A percentile compares a stretch with the other conserved stretches of the same genome.
Conservation (phyloP, 2,329 filamentous ascomycete species). For the Cladophialophora psammophila region DNA sequence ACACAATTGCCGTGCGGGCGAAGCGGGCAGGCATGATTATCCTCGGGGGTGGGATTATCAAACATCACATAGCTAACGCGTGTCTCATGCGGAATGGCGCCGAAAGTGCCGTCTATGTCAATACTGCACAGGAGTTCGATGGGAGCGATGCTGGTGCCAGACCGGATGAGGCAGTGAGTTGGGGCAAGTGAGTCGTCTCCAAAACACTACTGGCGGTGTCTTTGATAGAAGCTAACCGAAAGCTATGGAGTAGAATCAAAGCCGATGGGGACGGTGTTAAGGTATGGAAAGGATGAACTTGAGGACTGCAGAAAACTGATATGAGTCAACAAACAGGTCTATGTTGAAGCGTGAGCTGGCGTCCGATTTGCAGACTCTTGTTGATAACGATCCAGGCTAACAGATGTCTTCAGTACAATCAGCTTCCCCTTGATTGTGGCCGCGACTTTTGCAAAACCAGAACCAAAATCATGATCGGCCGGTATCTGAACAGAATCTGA, state of each 20-base stretch:
- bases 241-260: slow-evolving; percentile 33
- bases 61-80: slow-evolving; percentile 98
- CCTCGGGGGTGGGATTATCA: slow-evolving; percentile 90
- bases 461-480: slow-evolving; percentile 10
- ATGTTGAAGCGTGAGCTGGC: slow-evolving; percentile 62
- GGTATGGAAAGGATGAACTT: slow-evolving; percentile 57
- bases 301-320: slow-evolving; percentile 10
- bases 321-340: slow-evolving; percentile 53
- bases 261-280: slow-evolving; percentile 86
- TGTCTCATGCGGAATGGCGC: slow-evolving; percentile 97
- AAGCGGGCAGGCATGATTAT: slow-evolving; percentile 94
- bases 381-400: background rate
- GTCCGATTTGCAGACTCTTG: background rate
- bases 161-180: slow-evolving; percentile 95
- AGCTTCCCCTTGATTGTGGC: slow-evolving; percentile 67
- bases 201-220: slow-evolving; percentile 55
- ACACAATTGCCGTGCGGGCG: slow-evolving; percentile 86
- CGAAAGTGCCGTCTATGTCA: slow-evolving; percentile 96
- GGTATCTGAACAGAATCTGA: background rate
- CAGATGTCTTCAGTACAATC: slow-evolving; percentile 53
- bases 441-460: slow-evolving; percentile 31
- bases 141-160: slow-evolving; percentile 94
- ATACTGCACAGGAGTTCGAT: slow-evolving; percentile 96
- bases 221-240: background rate
- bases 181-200: slow-evolving; percentile 81